A percentile compares a stretch with the other conserved stretches of the same genome.
Evolutionary conservation across 768 basidiomycete species (phyloP).

Genomic region (Paxillus ammoniavirescens): DNA sequence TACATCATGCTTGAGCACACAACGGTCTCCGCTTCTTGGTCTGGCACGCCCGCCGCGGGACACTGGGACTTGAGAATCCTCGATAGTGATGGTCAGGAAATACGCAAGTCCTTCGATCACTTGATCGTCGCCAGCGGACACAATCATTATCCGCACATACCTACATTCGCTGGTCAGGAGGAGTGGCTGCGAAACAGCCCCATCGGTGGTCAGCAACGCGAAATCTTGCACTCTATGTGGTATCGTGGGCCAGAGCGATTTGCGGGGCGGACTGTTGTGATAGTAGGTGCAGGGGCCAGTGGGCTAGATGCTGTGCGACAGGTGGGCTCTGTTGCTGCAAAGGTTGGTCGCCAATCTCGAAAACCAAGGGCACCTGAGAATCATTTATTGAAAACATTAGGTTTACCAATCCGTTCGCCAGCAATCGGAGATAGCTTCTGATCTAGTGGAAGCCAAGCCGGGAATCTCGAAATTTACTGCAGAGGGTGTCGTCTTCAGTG

Average conservation of each 20-base stretch:
- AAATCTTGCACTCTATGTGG: conserved; percentile 49
- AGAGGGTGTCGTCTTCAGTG: conserved; percentile 41
- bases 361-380: not conserved
- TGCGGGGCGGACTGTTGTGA: conserved; percentile 38
- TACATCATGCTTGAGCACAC: conserved; percentile 41
- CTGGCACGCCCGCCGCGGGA: conserved; percentile 32
- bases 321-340: conserved; percentile 33
- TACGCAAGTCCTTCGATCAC: conserved; percentile 40
- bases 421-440: conserved; percentile 11
- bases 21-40: conserved; percentile 41
- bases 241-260: conserved; percentile 48
- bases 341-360: conserved; percentile 28
- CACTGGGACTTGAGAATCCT: conserved; percentile 43
- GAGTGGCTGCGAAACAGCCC: conserved; percentile 40
- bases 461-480: conserved; percentile 47
- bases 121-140: conserved; percentile 53
- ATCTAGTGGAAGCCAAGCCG: conserved; percentile 32
- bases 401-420: conserved; percentile 35
- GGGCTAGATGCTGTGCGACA: conserved; percentile 47
- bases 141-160: conserved; percentile 48
- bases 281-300: conserved; percentile 45
- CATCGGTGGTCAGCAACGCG: conserved; percentile 23
- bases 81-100: conserved; percentile 13
- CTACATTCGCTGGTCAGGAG: conserved; percentile 43
- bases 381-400: conserved; percentile 8